Evolutionary conservation across 179 eudicot species (phyloP), one percentile per base, ranked within the genome.

Genomic region (Sideroxylon spinosum): DNA sequence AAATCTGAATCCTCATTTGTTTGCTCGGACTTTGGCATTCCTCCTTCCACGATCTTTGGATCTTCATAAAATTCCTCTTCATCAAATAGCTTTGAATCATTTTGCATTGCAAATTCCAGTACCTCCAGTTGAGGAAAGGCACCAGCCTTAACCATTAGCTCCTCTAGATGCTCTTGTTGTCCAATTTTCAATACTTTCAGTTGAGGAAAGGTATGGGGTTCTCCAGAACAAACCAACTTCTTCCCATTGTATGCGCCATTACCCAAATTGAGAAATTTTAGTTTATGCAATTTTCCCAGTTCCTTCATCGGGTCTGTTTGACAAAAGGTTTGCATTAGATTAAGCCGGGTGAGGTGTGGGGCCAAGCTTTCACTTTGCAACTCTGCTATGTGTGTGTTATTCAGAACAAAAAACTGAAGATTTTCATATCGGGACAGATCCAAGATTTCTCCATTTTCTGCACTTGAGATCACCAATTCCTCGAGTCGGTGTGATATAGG

Each of bases 341-440:
- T 69, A 46, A 78, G 37, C 68, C 70, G 22, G 44, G 53, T 29
- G 29, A 78, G 80, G 60, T 71, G 71, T 60, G 76, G 76, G 12
- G 81, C 70, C 17, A 78, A 62, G 60, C 2, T 53, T 20, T n/a
- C 8, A 1, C 10, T 1, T 6, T 78, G 8, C 12, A 72, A 28
- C 20, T 50, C 25, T 7, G 14, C 14, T 0, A 17, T 3, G 9
- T 14, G 14, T 7, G 2, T 52, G 3, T 49, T 10, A 6, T 10
- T 10, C 56, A 52, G 56, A 52, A 9, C 14, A 13, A 52, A 14
- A 9, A 9, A 2, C 56, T 14, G 16, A 52, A 52, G 56, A 52
- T 52, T 52, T 14, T 52, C 2, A 52, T 52, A 11, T 14, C 3
- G 60, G 17, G 60, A 56, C n/a, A 56, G n/a, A 56, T 17, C 4